Base-by-base conservation (phyloP, 306 rosid species). In the Hippophae gyantsensis region DNA sequence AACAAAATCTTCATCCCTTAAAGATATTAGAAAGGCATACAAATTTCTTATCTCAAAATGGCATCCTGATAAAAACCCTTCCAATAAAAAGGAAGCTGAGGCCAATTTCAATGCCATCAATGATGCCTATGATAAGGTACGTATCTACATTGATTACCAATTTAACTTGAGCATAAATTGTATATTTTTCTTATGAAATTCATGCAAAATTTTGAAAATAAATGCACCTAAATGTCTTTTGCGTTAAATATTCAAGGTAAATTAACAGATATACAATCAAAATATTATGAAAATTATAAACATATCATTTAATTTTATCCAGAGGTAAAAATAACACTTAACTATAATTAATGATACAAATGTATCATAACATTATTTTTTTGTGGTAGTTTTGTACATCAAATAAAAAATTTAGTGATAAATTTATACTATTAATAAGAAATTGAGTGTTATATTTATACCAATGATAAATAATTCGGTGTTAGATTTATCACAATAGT, bases 21-120 rank as follows among this genome's bases (percentile, higher is more conserved):
- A 81, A 76, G 85, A 82, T 8, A 63, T 89, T 8, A 57, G 84
- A 82, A 86, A 76, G 68, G 90, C 62, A 42, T 74, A 68, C 62
- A 77, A 72, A 59, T 72, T 70, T 52, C 60, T 77, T 52, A 64
- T 81, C 56, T 52, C 12, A 51, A 78, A 81, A 81, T 68, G 62
- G 74, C 53, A 48, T 43, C 63, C 70, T 40, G 73, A 73, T 10
- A 72, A 77, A 49, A 68, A 72, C 52, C 57, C 63, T 9, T 48
- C 50, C 11, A 54, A 66, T 27, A 72, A 66, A 54, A 9, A 58
- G 10, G 49, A 57, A 32, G 43, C 53, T 11, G 69, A 60, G 10
- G 60, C 40, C 58, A 55, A 42, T 57, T 43, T 40, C 61, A 32
- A 47, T 1, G 45, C 64, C 64, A 3, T 43, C 48, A 49, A 63